A percentile compares a stretch with the other conserved stretches of the same genome.
These are phyloP conservation scores for Nasturtium officinale DNA, from an alignment of 345 rosid species.

Conservation along the genomic window DNA sequence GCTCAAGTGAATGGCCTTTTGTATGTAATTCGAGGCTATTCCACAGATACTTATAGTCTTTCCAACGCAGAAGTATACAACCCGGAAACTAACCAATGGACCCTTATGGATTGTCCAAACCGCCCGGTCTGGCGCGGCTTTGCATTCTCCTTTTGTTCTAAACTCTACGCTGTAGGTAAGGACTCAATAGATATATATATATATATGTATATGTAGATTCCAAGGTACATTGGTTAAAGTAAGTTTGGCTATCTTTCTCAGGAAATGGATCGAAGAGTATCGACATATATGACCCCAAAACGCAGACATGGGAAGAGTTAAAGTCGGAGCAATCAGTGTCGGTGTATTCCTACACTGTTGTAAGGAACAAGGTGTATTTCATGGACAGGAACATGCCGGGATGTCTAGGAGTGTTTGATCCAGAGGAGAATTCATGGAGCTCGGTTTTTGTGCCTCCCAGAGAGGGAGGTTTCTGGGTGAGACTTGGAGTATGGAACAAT, in stretches of 20 bases:
- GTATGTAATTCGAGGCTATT: conserved; percentile 77
- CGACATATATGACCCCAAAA: conserved; percentile 71
- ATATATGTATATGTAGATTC: conserved; percentile 1
- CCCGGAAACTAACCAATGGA: conserved; percentile 68
- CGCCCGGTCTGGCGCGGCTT: conserved; percentile 84
- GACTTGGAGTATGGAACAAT: conserved; percentile 66
- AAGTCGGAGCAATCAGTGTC: conserved; percentile 66
- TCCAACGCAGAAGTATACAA: conserved; percentile 69
- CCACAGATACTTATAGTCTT: conserved; percentile 62
- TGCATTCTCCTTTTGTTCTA: conserved; percentile 68
- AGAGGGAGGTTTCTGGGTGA: conserved; percentile 65
- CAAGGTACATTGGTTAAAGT: not conserved
- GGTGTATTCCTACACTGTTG: conserved; percentile 81
- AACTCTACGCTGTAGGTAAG: conserved; percentile 84
- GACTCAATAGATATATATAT: conserved; percentile 46
- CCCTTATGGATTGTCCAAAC: conserved; percentile 63
- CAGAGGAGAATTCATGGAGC: conserved; percentile 66
- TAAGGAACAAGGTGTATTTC: conserved; percentile 70
- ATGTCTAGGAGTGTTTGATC: conserved; percentile 63
- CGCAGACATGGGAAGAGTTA: conserved; percentile 63
- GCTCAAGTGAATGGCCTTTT: conserved; percentile 71
- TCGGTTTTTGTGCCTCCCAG: conserved; percentile 67
- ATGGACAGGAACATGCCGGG: conserved; percentile 90
- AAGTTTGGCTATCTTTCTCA: conserved; percentile 7
- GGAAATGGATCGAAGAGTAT: conserved; percentile 56